Conservation (phyloP, 768 basidiomycete genomes). For the Peribolospora kevripleyi region DNA sequence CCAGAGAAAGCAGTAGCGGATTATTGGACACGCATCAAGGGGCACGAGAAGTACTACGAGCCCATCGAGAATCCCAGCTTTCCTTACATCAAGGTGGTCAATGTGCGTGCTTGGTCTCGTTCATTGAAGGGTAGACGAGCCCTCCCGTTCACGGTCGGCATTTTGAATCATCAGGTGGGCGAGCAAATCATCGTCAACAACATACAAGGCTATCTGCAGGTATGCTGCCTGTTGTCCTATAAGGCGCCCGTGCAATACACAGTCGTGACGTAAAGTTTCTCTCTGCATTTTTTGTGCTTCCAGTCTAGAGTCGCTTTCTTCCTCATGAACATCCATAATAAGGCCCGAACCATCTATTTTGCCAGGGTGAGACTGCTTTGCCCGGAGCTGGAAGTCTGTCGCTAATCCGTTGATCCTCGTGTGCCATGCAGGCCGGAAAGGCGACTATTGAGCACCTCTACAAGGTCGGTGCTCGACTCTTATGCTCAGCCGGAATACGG, state of each 20-base stretch:
- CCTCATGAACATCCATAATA: slow-evolving; percentile 97
- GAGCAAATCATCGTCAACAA: slow-evolving; percentile 89
- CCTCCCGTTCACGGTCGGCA: background rate
- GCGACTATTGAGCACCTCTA: slow-evolving; percentile 95
- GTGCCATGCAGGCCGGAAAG: slow-evolving; percentile 55
- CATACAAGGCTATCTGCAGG: slow-evolving; percentile 65
- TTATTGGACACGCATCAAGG: slow-evolving; percentile 66
- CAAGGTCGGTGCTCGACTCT: slow-evolving; percentile 17
- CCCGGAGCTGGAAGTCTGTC: too few species aligned
- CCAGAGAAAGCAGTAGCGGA: slow-evolving; percentile 77
- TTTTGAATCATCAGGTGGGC: slow-evolving; percentile 37
- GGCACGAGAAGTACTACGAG: slow-evolving; percentile 71
- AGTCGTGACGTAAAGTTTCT: slow-evolving; percentile 2
- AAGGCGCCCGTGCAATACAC: background rate
- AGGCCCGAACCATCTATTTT: slow-evolving; percentile 81
- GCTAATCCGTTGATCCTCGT: background rate
- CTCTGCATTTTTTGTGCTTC: background rate
- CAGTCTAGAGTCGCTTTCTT: slow-evolving; percentile 93
- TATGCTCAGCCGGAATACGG: too few species aligned
- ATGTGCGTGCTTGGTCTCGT: slow-evolving; percentile 25
- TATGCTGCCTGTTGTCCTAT: background rate
- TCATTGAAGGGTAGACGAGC: too few species aligned
- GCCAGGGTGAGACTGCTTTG: slow-evolving; percentile 39
- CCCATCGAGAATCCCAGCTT: slow-evolving; percentile 73
- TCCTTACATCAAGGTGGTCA: slow-evolving; percentile 84